Evolutionary conservation across 2,329 filamentous ascomycete species (phyloP).

Genomic region (Pyrenophora seminiperda): DNA sequence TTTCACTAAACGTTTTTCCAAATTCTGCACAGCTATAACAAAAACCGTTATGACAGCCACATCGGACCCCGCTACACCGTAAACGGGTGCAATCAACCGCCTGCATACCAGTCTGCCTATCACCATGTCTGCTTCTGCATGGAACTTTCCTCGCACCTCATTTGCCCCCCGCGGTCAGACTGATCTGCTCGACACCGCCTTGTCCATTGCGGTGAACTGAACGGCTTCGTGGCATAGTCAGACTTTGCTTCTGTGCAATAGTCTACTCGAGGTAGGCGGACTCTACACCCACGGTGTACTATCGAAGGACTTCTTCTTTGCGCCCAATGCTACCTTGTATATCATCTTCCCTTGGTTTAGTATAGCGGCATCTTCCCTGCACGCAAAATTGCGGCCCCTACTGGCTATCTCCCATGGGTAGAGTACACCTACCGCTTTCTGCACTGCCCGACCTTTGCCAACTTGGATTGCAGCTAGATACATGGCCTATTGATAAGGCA

Average conservation of each 20-base stretch:
- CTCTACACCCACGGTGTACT: too few species aligned
- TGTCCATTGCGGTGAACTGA: too few species aligned
- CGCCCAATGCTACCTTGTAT: too few species aligned
- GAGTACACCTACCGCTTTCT: background rate
- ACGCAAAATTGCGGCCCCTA: slow-evolving; percentile 1
- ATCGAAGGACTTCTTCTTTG: too few species aligned
- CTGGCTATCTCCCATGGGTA: background rate
- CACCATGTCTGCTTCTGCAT: slow-evolving; percentile 8
- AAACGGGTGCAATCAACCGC: slow-evolving; percentile 6
- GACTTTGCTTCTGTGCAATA: too few species aligned
- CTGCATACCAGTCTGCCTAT: slow-evolving; percentile 5
- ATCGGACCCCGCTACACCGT: slow-evolving; percentile 1
- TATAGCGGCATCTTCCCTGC: background rate
- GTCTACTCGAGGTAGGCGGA: too few species aligned
- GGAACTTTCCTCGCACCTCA: background rate
- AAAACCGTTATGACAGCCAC: slow-evolving; percentile 7
- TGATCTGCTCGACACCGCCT: too few species aligned
- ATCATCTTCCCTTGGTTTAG: background rate
- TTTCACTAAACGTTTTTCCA: slow-evolving; percentile 2
- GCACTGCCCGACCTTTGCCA: background rate
- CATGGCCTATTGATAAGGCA: slow-evolving; percentile 7
- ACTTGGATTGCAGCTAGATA: slow-evolving; percentile 6
- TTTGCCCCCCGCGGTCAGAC: background rate
- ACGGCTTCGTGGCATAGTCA: too few species aligned
- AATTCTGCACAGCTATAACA: slow-evolving; percentile 10